Evolutionary conservation across 2,329 filamentous ascomycete genomes (phyloP).

Genomic region (Penicillium expansum): DNA sequence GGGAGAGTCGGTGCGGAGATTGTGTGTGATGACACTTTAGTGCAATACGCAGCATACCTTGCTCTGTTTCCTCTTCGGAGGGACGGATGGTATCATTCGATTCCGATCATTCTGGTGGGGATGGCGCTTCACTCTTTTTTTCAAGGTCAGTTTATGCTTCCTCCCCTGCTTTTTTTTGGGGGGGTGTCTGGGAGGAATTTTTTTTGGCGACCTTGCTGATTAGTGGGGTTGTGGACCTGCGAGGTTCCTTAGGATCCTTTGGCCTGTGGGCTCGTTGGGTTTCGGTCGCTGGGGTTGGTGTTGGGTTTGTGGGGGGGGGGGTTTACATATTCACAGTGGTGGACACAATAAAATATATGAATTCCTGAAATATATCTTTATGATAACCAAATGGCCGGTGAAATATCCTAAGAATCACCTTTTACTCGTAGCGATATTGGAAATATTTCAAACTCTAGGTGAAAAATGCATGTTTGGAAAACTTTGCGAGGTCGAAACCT

Average conservation of each 20-base stretch:
- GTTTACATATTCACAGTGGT: neutral
- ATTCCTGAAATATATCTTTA: neutral
- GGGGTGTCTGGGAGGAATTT: slow-evolving; percentile 23
- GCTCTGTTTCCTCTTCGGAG: slow-evolving; percentile 33
- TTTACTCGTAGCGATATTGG: neutral
- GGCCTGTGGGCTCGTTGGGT: neutral
- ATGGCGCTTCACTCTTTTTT: slow-evolving; percentile 63
- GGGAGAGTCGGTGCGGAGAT: slow-evolving; percentile 94
- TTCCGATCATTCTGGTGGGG: slow-evolving; percentile 89
- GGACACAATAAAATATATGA: neutral
- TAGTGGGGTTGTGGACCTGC: slow-evolving; percentile 25
- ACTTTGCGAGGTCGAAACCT: slow-evolving; percentile 7
- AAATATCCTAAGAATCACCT: neutral
- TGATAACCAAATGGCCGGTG: neutral
- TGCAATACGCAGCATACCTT: slow-evolving; percentile 88
- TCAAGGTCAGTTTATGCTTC: slow-evolving; percentile 46
- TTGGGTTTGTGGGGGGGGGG: neutral
- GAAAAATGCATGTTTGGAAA: neutral
- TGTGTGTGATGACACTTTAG: slow-evolving; percentile 83
- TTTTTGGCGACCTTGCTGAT: slow-evolving; percentile 38
- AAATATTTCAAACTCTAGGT: neutral
- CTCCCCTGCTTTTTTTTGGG: slow-evolving; percentile 2
- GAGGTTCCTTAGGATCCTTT: slow-evolving; percentile 11
- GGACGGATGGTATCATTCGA: slow-evolving; percentile 67
- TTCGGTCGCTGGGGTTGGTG: slow-evolving; percentile 21